Conservation (phyloP, 129 eudicot species). For the Arctium minus region DNA sequence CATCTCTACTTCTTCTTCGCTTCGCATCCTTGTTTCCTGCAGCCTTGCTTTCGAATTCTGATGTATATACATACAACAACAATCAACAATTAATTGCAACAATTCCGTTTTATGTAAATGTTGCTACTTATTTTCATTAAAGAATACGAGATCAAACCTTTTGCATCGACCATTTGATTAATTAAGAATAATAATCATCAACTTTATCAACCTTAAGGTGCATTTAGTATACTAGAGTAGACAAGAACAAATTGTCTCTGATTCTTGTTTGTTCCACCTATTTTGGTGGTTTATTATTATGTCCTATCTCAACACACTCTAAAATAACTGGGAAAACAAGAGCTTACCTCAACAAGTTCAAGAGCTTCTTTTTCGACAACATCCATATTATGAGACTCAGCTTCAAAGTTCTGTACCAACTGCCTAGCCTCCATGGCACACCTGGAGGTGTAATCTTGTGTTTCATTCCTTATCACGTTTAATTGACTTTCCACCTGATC, state of each 20-base stretch:
- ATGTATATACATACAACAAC: too few relatives aligned
- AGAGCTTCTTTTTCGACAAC: conserved; percentile 66
- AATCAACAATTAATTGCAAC: too few relatives aligned
- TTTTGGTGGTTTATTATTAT: too few relatives aligned
- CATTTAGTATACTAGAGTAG: not conserved
- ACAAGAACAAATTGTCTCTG: too few relatives aligned
- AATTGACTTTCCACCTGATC: conserved; percentile 49
- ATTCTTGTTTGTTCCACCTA: too few relatives aligned
- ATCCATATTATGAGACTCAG: conserved; percentile 49
- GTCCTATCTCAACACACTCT: too few relatives aligned
- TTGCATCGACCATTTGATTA: not conserved
- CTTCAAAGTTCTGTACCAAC: conserved; percentile 46
- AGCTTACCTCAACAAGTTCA: conserved; percentile 59
- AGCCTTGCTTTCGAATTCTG: conserved; percentile 55
- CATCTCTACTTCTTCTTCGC: conserved; percentile 48
- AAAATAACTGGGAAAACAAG: not conserved
- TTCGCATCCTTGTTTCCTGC: conserved; percentile 40
- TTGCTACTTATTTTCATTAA: too few relatives aligned
- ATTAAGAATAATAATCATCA: not conserved
- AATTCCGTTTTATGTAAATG: too few relatives aligned
- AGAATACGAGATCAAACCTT: not conserved
- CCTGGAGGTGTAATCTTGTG: conserved; percentile 52
- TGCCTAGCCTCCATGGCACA: conserved; percentile 63
- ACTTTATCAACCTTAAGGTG: not conserved
- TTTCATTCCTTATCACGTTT: conserved; percentile 35